Evolutionary conservation across 768 basidiomycete species (phyloP).

Genomic region (Mycena galericulata): DNA sequence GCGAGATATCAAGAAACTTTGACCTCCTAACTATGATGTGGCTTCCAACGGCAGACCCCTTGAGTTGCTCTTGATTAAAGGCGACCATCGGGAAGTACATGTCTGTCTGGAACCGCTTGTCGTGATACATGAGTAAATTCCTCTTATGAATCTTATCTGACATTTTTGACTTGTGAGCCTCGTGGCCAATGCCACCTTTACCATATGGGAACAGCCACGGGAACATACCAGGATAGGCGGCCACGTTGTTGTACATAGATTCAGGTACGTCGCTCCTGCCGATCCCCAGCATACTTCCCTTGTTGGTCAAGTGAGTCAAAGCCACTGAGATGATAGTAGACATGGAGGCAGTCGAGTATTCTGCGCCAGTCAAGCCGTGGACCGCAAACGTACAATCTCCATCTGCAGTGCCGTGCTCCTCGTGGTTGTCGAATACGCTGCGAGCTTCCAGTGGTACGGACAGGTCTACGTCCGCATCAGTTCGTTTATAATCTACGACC

Average conservation of each 20-base stretch:
- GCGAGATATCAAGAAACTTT: conserved; percentile 42
- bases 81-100: conserved; percentile 47
- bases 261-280: conserved; percentile 38
- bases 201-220: conserved; percentile 59
- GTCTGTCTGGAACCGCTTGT: conserved; percentile 44
- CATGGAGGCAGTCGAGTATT: conserved; percentile 33
- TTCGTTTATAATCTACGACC: conserved; percentile 38
- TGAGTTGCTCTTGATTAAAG: conserved; percentile 56
- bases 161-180: conserved; percentile 35
- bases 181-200: conserved; percentile 38
- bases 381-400: conserved; percentile 53
- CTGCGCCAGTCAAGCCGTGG: conserved; percentile 48
- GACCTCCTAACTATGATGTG: conserved; percentile 43
- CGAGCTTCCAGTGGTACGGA: conserved; percentile 8
- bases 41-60: conserved; percentile 40
- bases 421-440: conserved; percentile 38
- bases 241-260: conserved; percentile 47
- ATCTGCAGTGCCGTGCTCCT: conserved; percentile 42
- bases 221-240: conserved; percentile 54
- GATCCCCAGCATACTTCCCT: conserved; percentile 42
- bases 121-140: conserved; percentile 46
- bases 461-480: conserved; percentile 26
- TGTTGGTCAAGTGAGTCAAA: conserved; percentile 38
- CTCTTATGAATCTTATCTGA: conserved; percentile 37
- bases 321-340: conserved; percentile 44